Percentiles rank a stretch among this genome's conserved stretches.
Conservation (phyloP, 345 rosid species). For the Eucalyptus grandis region DNA sequence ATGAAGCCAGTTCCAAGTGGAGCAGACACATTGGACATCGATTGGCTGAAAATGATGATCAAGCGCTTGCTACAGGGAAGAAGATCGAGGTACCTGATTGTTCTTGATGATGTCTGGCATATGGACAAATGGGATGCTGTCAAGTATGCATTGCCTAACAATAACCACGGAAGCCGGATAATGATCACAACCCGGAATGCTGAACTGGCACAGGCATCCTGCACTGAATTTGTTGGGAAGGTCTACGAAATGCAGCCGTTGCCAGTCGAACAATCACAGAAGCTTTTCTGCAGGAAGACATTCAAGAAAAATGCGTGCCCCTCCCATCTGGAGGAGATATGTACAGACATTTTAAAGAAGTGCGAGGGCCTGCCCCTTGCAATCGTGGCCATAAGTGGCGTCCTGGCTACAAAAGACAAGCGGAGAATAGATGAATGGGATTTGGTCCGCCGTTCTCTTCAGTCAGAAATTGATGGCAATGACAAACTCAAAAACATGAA, state of each 20-base stretch:
- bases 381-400: constrained; percentile 29
- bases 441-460: constrained; percentile 8
- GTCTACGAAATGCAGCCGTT: constrained; percentile 17
- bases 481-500: constrained; percentile 6
- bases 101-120: constrained; percentile 27
- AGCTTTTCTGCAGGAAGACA: constrained; percentile 17
- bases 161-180: constrained; percentile 11
- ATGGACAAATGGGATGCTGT: constrained; percentile 20
- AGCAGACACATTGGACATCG: constrained; percentile 3
- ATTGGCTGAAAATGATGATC: constrained; percentile 1
- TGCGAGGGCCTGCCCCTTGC: constrained; percentile 35
- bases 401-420: constrained; percentile 15
- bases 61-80: constrained; percentile 2
- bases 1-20: constrained; percentile 10
- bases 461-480: constrained; percentile 19
- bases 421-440: constrained; percentile 24
- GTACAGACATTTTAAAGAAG: constrained; percentile 10
- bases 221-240: constrained; percentile 4
- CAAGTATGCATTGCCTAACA: constrained; percentile 16
- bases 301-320: constrained; percentile 14
- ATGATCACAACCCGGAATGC: constrained; percentile 21
- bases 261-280: constrained; percentile 9
- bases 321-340: constrained; percentile 7
- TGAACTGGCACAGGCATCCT: constrained; percentile 2
- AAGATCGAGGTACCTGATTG: constrained; percentile 15